Base-by-base conservation (phyloP, 164 flowering plant species). In the Protea cynaroides region DNA sequence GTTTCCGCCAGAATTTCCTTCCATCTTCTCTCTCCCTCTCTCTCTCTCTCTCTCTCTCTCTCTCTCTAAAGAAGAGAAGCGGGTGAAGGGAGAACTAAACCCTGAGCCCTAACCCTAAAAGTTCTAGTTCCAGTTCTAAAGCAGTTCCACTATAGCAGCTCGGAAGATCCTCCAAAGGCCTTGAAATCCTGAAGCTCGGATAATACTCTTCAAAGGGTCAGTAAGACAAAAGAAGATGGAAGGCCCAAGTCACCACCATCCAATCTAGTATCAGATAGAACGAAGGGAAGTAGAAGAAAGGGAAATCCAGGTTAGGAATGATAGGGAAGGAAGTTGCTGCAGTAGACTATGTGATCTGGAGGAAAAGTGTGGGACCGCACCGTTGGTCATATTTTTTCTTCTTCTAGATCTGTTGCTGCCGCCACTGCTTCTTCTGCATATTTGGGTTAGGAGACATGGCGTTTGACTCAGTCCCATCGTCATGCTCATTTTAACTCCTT, bases 1-100 rank as follows among this genome's bases (percentile, higher is more conserved):
- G 69, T 74, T 85, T 17, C 95, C 94, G 3, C 83, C 84, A 0
- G 89, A 81, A 68, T 75, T 82, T 23, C 80, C 86, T 74, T 82
- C 90, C 92, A 83, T 83, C 55, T 10, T 47, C 25, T 49, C n/a
- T n/a, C n/a, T n/a, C n/a, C n/a, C n/a, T n/a, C n/a, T n/a, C n/a
- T n/a, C n/a, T n/a, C n/a, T n/a, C n/a, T n/a, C n/a, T n/a, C n/a
- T n/a, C n/a, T n/a, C n/a, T n/a, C n/a, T n/a, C n/a, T n/a, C n/a
- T n/a, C n/a, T 14, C 2, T 9, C 40, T 4, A 37, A 37, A 37
- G 40, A 37, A 37, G 9, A 9, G 9, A 37, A 14, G 17, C 7
- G 13, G 3, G 17, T 0, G 13, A 37, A 21, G 14, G 13, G 14
- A 14, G 14, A 46, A 46, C 10, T 15, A 44, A 44, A 15, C 12